Percentiles rank a stretch among this genome's conserved stretches.
These are phyloP conservation scores for Talaromyces sp. DNA, from an alignment of 2,329 filamentous ascomycete genomes.

Conservation along the genomic window DNA sequence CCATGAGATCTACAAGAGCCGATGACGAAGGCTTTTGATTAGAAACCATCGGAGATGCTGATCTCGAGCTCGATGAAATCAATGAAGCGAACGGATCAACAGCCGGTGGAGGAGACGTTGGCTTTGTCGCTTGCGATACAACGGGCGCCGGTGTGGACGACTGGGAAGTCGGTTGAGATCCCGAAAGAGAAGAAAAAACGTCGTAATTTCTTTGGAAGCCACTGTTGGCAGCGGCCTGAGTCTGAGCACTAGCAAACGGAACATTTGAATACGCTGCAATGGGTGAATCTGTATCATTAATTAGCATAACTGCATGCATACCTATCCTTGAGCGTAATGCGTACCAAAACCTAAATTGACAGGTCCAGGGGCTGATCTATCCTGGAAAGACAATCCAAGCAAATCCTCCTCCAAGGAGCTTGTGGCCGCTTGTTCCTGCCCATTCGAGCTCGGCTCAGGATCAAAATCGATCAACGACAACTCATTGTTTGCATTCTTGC, in stretches of 20 bases:
- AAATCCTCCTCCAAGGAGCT: conserved; percentile 83
- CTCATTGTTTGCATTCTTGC: conserved; percentile 67
- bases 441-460: conserved; percentile 50
- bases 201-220: conserved; percentile 49
- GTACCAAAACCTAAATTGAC: conserved; percentile 69
- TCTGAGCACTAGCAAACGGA: conserved; percentile 34
- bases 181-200: conserved; percentile 51
- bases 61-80: conserved; percentile 48
- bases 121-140: conserved; percentile 32
- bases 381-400: conserved; percentile 76
- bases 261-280: conserved; percentile 36
- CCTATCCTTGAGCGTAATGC: background rate
- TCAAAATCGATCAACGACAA: conserved; percentile 89
- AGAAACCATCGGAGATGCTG: conserved; percentile 37
- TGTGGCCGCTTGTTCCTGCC: conserved; percentile 47
- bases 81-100: conserved; percentile 59
- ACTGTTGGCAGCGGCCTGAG: background rate
- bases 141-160: conserved; percentile 46
- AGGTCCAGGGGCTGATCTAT: conserved; percentile 64
- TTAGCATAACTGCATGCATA: background rate
- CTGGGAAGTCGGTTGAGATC: conserved; percentile 44
- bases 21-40: conserved; percentile 18
- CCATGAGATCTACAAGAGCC: conserved; percentile 13
- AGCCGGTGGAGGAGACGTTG: conserved; percentile 36
- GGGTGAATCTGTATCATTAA: conserved; percentile 16